phyloP scores from a whole-genome alignment of 2,329 filamentous ascomycete species.

The Verticillium albo-atrum region DNA sequence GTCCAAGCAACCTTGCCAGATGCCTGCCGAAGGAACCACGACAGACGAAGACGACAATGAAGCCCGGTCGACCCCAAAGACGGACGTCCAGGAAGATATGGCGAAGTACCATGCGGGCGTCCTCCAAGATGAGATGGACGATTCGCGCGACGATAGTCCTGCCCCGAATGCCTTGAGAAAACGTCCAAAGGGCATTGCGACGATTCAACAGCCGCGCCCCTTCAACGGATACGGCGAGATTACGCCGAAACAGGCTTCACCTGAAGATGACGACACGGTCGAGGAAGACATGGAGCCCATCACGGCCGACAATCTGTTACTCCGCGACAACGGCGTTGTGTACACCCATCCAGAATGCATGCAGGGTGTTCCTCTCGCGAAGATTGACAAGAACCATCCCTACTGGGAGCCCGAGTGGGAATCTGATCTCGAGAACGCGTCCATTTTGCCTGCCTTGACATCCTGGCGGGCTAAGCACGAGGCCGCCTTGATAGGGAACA shows the following conservation, averaged over 20 bases:
- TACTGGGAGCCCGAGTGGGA: slow-evolving; percentile 55
- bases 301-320: slow-evolving; percentile 35
- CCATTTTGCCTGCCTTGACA: not conserved
- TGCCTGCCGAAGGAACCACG: not conserved
- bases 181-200: slow-evolving; percentile 2
- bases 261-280: not conserved
- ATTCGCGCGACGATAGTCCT: not conserved
- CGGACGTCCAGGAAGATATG: not conserved
- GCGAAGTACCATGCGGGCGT: not conserved
- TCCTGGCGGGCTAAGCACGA: slow-evolving; percentile 43
- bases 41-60: not conserved
- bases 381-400: slow-evolving; percentile 43
- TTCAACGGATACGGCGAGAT: not conserved
- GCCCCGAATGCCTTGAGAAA: not conserved
- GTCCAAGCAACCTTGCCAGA: slow-evolving; percentile 32
- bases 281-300: slow-evolving; percentile 19
- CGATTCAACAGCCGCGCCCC: not conserved
- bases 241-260: not conserved
- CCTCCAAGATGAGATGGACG: not conserved
- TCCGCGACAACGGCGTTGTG: slow-evolving; percentile 43
- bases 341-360: slow-evolving; percentile 49
- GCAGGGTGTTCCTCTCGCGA: slow-evolving; percentile 46
- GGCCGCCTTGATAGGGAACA: slow-evolving; percentile 20
- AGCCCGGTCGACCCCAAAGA: not conserved
- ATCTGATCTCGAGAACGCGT: slow-evolving; percentile 31